Base-by-base conservation (phyloP, 2,329 filamentous ascomycete genomes). In the Cadophora malorum region DNA sequence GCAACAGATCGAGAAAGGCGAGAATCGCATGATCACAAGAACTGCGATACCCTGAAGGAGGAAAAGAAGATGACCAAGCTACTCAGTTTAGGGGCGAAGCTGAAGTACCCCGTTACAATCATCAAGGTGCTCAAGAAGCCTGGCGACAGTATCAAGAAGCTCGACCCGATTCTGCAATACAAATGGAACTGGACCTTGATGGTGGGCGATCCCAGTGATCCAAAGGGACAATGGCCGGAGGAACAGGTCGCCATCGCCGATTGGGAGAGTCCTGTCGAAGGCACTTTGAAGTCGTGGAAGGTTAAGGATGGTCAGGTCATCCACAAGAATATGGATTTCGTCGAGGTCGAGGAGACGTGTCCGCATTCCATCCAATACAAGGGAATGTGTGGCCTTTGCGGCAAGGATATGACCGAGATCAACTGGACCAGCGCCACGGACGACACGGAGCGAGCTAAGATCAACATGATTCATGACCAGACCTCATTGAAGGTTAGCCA, bases 401-500 rank as follows among this genome's bases (percentile, higher is more conserved):
- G 96, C 71, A 93, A 95, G 80, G 94, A 98, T 80, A 97, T 99
- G 94, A 97, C 93, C 65, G 90, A 93, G 85, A 87, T 90, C 74
- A 91, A 90, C 79, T 97, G 93, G 86, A 93, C 93, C 65, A 93
- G 90, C 68, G 90, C 94, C 71, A 83, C 88, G 59, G 87, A 88
- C 74, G 93, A 97, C 78, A 91, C 92, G 2, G 89, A 91, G 71
- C 93, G 95, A 73, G 96, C 96, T 63, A 93, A 91, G 68, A 95
- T 99, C 79, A 95, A 95, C 80, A 97, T 97, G 88, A 91, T 92
- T 33, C 96, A 99, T 80, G 93, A 97, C 79, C 94, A 97, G 77
- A 92, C 91, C 1, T 88, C 90, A 25, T 85, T 99, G 70, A 94
- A 91, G 59, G 93, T 99, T 75, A 97, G 94, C 79, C 85, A 89